Evolutionary conservation across 164 flowering plant genomes (phyloP).

Genomic region (Sedum album): DNA sequence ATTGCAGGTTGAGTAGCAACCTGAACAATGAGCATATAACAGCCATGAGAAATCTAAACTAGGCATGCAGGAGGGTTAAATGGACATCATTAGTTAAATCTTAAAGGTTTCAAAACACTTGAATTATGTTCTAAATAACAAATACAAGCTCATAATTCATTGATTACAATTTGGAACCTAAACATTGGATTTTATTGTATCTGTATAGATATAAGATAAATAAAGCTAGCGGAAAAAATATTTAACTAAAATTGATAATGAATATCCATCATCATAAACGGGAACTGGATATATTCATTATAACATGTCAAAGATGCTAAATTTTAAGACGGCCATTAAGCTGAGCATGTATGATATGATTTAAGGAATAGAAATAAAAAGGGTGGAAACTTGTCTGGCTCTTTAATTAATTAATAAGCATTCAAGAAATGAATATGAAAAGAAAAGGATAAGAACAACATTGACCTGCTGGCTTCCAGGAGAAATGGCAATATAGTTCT

Average conservation of each 20-base stretch:
- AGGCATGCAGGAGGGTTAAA: not conserved
- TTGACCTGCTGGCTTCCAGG: slow-evolving; percentile 81
- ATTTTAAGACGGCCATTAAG: too few relatives aligned
- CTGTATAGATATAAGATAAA: not conserved
- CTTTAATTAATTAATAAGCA: not conserved
- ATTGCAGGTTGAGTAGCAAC: slow-evolving; percentile 98
- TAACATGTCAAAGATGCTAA: too few relatives aligned
- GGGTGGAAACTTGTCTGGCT: not conserved
- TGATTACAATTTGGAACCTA: not conserved
- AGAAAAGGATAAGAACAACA: not conserved
- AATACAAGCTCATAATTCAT: not conserved
- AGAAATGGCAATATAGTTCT: slow-evolving; percentile 84
- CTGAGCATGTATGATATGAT: too few relatives aligned
- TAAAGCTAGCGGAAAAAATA: not conserved
- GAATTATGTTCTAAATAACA: too few relatives aligned
- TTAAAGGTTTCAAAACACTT: too few relatives aligned
- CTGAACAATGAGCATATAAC: slow-evolving; percentile 18
- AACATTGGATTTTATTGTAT: not conserved
- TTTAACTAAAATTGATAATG: not conserved
- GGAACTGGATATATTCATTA: too few relatives aligned
- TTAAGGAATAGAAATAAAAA: not conserved
- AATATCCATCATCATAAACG: too few relatives aligned
- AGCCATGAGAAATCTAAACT: not conserved
- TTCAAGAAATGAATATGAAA: not conserved
- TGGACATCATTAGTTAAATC: not conserved